Percentiles rank a stretch among this genome's conserved stretches.
These are phyloP conservation scores for Pinus tabuliformis DNA, from an alignment of 75 land plant genomes.

Conservation along the genomic window DNA sequence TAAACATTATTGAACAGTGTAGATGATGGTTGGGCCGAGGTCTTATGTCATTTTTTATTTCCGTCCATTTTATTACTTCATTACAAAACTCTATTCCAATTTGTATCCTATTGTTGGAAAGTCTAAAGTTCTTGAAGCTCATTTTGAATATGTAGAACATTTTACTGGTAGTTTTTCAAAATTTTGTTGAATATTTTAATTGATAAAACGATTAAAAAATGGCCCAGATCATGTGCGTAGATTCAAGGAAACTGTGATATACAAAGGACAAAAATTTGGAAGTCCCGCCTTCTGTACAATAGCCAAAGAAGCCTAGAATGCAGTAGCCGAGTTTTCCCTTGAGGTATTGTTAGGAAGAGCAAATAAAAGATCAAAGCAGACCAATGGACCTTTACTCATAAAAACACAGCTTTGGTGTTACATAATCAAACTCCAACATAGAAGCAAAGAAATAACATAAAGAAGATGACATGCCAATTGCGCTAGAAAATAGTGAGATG, in stretches of 20 bases:
- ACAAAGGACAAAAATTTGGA: constrained; percentile 28
- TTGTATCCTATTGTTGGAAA: no score
- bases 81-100: no score
- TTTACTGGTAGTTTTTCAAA: no score
- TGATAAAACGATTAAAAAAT: no score
- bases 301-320: constrained; percentile 27
- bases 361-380: neutral
- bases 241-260: constrained; percentile 32
- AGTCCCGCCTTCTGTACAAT: constrained; percentile 19
- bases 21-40: no score
- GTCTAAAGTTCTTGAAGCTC: no score
- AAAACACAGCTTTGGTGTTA: neutral
- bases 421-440: neutral
- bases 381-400: neutral
- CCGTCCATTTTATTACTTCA: no score
- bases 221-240: constrained; percentile 28
- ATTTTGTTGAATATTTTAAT: no score
- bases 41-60: no score
- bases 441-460: neutral
- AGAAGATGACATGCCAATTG: neutral
- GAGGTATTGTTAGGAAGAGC: neutral
- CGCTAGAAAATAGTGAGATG: no score
- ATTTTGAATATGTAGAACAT: no score
- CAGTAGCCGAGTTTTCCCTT: constrained; percentile 32
- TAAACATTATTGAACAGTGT: no score